Percentiles rank a stretch among this genome's conserved stretches.
Conservation (phyloP, 177 flowering plant genomes). For the Vitis hybrid region DNA sequence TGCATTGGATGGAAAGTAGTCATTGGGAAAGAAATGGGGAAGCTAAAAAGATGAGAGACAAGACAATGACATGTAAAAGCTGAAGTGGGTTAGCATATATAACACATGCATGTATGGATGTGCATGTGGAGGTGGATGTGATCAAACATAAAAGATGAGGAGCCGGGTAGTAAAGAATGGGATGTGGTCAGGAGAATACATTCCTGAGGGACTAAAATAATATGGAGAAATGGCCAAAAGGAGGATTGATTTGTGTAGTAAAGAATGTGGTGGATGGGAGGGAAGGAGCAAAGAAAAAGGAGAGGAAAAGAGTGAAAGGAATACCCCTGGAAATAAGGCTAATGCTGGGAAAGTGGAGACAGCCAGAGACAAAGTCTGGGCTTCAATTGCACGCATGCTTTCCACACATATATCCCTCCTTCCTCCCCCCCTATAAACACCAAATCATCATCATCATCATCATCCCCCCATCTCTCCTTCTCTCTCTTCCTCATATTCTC, state of each 20-base stretch:
- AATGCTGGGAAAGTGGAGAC: slow-evolving; percentile 42
- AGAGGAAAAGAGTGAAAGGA: slow-evolving; percentile 3
- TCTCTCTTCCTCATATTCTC: not conserved
- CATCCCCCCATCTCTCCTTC: not conserved
- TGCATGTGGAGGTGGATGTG: no score
- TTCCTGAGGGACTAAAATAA: no score
- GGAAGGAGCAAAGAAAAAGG: slow-evolving; percentile 3
- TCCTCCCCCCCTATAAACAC: not conserved
- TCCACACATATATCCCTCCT: slow-evolving; percentile 13
- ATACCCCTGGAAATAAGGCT: slow-evolving; percentile 30
- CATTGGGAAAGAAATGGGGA: no score
- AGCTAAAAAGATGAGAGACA: no score
- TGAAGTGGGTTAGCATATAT: no score
- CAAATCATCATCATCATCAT: not conserved
- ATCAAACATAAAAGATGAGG: no score
- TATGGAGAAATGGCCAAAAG: not conserved
- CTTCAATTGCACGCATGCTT: slow-evolving; percentile 45
- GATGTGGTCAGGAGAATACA: no score
- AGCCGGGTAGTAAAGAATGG: no score
- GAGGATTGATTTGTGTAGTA: slow-evolving; percentile 2
- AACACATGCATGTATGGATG: no score
- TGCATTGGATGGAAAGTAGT: no score
- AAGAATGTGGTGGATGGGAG: slow-evolving; percentile 11
- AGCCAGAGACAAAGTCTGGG: slow-evolving; percentile 29
- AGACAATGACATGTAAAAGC: no score